Evolutionary conservation across 345 rosid genomes (phyloP).

Genomic region (Erucastrum elatum): DNA sequence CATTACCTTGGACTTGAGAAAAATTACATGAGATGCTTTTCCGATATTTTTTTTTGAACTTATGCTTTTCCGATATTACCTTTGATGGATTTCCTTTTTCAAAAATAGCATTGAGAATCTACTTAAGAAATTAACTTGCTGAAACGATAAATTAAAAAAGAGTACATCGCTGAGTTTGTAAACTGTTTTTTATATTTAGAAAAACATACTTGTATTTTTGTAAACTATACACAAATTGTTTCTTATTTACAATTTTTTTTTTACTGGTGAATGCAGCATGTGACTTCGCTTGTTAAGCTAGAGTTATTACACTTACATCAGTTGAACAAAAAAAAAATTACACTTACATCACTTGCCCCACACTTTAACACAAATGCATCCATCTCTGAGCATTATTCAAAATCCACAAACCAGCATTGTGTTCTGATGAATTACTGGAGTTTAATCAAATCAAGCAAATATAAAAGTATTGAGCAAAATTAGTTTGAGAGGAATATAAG

Average conservation of each 20-base stretch:
- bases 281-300: background rate
- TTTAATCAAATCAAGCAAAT: background rate
- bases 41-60: background rate
- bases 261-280: background rate
- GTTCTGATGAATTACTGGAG: slow-evolving; percentile 7
- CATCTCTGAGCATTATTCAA: background rate
- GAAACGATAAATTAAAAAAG: background rate
- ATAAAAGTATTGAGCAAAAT: background rate
- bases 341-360: background rate
- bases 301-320: too few relatives aligned
- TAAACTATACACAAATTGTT: background rate
- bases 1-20: slow-evolving; percentile 7
- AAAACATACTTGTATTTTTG: too few relatives aligned
- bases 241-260: background rate
- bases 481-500: background rate
- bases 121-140: background rate
- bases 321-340: too few relatives aligned
- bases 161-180: background rate
- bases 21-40: background rate
- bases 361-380: background rate
- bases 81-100: background rate
- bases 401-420: slow-evolving; percentile 4
- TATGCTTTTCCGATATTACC: background rate
- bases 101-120: background rate
- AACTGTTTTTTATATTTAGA: background rate